Conservation (phyloP, 768 basidiomycete species). For the Kwoniella mangroviensis region DNA sequence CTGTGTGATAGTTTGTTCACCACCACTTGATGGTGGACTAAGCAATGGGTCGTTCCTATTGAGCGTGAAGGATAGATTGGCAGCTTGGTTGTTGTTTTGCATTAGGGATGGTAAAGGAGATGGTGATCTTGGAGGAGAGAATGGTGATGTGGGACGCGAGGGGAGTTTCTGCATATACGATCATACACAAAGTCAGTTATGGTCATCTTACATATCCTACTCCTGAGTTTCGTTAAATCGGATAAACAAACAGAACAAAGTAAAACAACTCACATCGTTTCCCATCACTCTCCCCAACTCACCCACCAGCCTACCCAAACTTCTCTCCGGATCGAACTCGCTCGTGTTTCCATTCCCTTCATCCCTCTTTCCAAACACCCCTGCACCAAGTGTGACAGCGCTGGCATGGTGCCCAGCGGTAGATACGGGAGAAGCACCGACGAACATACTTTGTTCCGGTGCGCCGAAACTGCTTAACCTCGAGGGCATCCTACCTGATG, state of each 20-base stretch:
- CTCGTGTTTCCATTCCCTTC: constrained; percentile 73
- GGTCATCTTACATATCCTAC: no score
- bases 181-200: no score
- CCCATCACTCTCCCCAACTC: constrained; percentile 51
- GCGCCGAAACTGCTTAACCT: constrained; percentile 7
- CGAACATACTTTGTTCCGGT: constrained; percentile 31
- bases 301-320: constrained; percentile 52
- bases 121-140: constrained; percentile 48
- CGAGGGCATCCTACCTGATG: constrained; percentile 16
- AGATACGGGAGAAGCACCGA: constrained; percentile 62
- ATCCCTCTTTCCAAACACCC: constrained; percentile 63
- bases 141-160: constrained; percentile 46
- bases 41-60: constrained; percentile 40
- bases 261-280: constrained; percentile 34
- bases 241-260: neutral
- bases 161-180: constrained; percentile 6
- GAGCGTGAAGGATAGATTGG: constrained; percentile 45
- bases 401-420: constrained; percentile 90
- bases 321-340: constrained; percentile 55
- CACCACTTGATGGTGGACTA: constrained; percentile 36
- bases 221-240: no score
- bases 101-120: constrained; percentile 44
- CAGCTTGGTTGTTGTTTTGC: constrained; percentile 11
- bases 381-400: constrained; percentile 81
- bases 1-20: constrained; percentile 13